Conservation (phyloP, 2,329 filamentous ascomycete genomes). For the Acrocalymma vagum region DNA sequence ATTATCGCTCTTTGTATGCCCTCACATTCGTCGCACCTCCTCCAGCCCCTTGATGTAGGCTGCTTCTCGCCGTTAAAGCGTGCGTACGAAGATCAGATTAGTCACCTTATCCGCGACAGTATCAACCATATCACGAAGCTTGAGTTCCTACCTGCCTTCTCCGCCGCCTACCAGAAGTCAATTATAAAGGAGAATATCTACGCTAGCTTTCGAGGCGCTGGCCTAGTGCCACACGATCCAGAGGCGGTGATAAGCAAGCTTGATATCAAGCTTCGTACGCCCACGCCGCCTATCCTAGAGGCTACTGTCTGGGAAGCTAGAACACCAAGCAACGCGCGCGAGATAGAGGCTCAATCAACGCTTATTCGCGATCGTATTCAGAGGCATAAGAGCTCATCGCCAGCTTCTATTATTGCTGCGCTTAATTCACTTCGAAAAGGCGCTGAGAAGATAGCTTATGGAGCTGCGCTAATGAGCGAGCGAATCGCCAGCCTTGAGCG, state of each 20-base stretch:
- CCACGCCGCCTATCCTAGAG: slow-evolving; percentile 5
- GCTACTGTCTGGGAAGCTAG: slow-evolving; percentile 6
- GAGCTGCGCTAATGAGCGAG: too few species aligned
- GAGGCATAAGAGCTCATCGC: slow-evolving; percentile 7
- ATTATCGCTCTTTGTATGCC: slow-evolving; percentile 50
- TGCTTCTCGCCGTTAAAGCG: slow-evolving; percentile 49
- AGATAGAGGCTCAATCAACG: slow-evolving; percentile 13
- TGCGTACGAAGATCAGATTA: slow-evolving; percentile 38
- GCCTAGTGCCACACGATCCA: slow-evolving; percentile 42
- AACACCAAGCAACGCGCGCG: slow-evolving; percentile 12
- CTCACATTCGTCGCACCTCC: slow-evolving; percentile 45
- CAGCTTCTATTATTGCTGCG: too few species aligned
- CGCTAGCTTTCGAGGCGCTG: slow-evolving; percentile 39
- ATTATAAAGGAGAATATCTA: slow-evolving; percentile 38
- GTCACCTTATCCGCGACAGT: slow-evolving; percentile 31
- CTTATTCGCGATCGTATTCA: slow-evolving; percentile 12
- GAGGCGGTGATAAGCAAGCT: slow-evolving; percentile 43
- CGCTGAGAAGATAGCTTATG: too few species aligned
- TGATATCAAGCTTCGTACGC: slow-evolving; percentile 26
- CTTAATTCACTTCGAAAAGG: too few species aligned
- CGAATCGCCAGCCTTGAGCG: too few species aligned
- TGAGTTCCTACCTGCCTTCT: slow-evolving; percentile 32
- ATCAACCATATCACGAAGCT: slow-evolving; percentile 38
- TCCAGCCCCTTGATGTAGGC: slow-evolving; percentile 51
- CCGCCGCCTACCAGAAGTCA: slow-evolving; percentile 29